Evolutionary conservation across 257 asterid species (phyloP).

Genomic region (Solanum rostratum): DNA sequence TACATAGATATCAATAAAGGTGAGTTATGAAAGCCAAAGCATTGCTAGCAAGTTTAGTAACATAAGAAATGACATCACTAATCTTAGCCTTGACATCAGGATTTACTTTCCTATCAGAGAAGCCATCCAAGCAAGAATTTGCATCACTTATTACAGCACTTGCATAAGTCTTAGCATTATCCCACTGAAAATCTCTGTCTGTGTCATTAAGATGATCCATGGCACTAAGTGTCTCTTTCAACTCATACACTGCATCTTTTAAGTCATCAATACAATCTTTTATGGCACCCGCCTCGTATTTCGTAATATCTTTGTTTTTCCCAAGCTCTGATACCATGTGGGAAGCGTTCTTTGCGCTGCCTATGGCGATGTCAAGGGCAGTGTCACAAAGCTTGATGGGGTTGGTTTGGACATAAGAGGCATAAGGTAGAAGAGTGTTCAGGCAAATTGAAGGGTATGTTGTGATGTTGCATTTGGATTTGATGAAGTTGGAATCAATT

Average conservation of each 20-base stretch:
- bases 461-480: constrained; percentile 33
- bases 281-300: constrained; percentile 19
- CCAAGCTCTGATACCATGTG: constrained; percentile 11
- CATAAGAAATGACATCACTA: constrained; percentile 5
- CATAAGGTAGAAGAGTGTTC: constrained; percentile 42
- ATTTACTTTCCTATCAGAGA: constrained; percentile 20
- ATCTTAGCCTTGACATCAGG: constrained; percentile 26
- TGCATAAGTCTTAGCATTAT: constrained; percentile 62
- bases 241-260: constrained; percentile 50
- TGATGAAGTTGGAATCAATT: constrained; percentile 18
- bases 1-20: constrained; percentile 16
- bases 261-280: constrained; percentile 53
- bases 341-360: constrained; percentile 28
- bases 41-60: constrained; percentile 39
- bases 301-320: constrained; percentile 14
- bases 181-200: constrained; percentile 49
- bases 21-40: constrained; percentile 54
- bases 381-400: constrained; percentile 36
- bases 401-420: constrained; percentile 29
- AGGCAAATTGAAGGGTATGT: constrained; percentile 42
- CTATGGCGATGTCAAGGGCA: constrained; percentile 38
- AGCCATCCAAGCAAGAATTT: constrained; percentile 58
- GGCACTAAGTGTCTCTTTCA: constrained; percentile 37
- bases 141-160: constrained; percentile 82
- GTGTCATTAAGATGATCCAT: constrained; percentile 28